These are phyloP conservation scores for Penicillium fimorum DNA, from an alignment of 495 filamentous ascomycete species.

Conservation along the genomic window DNA sequence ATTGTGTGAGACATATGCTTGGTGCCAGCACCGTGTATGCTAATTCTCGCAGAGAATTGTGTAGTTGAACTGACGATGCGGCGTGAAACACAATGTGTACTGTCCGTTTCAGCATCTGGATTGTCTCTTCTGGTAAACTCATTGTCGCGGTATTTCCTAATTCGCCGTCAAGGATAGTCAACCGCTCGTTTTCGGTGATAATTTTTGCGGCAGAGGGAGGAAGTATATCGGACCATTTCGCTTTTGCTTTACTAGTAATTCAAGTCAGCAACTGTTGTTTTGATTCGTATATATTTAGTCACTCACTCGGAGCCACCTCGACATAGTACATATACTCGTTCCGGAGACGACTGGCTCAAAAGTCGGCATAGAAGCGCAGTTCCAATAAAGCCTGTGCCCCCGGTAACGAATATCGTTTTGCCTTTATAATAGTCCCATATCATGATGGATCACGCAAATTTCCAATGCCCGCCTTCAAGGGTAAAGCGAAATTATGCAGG, in stretches of 20 bases:
- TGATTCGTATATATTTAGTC: background rate
- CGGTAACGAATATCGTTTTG: conserved; percentile 26
- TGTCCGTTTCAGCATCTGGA: conserved; percentile 27
- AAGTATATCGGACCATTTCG: conserved; percentile 27
- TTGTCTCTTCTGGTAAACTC: conserved; percentile 20
- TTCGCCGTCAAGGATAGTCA: conserved; percentile 29
- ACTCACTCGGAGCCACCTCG: conserved; percentile 26
- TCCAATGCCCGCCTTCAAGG: background rate
- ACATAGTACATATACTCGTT: conserved; percentile 26
- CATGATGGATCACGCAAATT: conserved; percentile 15
- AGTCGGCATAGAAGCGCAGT: conserved; percentile 26
- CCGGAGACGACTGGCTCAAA: conserved; percentile 20
- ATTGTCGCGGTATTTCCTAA: conserved; percentile 30
- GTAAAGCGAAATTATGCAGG: conserved; percentile 4
- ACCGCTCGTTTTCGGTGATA: conserved; percentile 14
- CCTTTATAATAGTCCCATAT: conserved; percentile 30
- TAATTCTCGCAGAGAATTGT: conserved; percentile 25
- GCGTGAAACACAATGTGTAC: conserved; percentile 28
- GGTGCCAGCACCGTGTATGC: conserved; percentile 26
- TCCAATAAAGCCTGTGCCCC: conserved; percentile 27
- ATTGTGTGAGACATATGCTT: conserved; percentile 22
- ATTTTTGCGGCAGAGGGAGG: conserved; percentile 10
- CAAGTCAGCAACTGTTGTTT: background rate
- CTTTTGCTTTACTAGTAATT: conserved; percentile 18
- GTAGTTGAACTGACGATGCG: conserved; percentile 19